A percentile compares a stretch with the other conserved stretches of the same genome.
phyloP scores from a whole-genome alignment of 176 grass and related monocot genomes.

The Pharus latifolius region DNA sequence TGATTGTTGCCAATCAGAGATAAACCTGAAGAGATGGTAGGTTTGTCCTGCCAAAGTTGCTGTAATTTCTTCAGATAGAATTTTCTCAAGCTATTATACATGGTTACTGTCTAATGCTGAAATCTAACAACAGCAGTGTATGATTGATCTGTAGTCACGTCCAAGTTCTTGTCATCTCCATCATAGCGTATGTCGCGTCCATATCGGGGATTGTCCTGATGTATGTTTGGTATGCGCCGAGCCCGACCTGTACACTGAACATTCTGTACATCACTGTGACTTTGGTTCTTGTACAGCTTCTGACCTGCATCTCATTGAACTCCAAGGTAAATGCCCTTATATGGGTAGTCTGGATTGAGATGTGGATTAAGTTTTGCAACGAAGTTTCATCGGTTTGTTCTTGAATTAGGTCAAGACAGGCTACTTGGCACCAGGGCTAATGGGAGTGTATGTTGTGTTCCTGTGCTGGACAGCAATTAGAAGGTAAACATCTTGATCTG shows the following conservation, averaged over 20 bases:
- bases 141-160: constrained; percentile 42
- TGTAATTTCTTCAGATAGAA: background rate
- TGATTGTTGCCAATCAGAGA: constrained; percentile 68
- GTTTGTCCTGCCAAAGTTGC: background rate
- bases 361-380: background rate
- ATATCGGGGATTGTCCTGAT: constrained; percentile 60
- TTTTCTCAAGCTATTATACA: background rate
- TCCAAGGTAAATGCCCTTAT: constrained; percentile 37
- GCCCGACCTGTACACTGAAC: constrained; percentile 46
- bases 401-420: constrained; percentile 59
- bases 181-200: constrained; percentile 46
- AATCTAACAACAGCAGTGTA: background rate
- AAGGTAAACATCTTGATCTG: constrained; percentile 29
- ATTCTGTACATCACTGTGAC: constrained; percentile 95
- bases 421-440: constrained; percentile 69
- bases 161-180: constrained; percentile 55
- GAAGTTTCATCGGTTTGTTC: background rate
- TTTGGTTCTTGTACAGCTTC: constrained; percentile 55
- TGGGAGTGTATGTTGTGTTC: constrained; percentile 88
- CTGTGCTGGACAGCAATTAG: constrained; percentile 90
- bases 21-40: constrained; percentile 69
- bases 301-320: constrained; percentile 58
- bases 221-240: constrained; percentile 85
- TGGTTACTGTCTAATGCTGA: background rate
- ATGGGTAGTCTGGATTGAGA: background rate